These are phyloP conservation scores for Amanita brunnescens DNA, from an alignment of 768 basidiomycete species.

Conservation along the genomic window DNA sequence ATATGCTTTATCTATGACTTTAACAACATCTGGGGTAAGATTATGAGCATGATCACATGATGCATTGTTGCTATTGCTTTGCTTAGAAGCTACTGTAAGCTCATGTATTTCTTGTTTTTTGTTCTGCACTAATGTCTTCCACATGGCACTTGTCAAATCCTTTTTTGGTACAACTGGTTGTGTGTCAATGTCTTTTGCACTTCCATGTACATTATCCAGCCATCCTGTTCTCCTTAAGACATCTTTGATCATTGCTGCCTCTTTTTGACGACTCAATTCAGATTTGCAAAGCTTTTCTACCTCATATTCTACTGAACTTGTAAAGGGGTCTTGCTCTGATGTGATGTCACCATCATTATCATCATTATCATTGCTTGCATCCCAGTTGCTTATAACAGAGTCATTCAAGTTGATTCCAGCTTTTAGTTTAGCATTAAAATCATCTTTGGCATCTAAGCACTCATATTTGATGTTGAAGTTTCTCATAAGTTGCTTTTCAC, in stretches of 20 bases:
- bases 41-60: background rate
- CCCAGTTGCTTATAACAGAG: background rate
- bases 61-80: background rate
- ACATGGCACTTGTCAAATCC: background rate
- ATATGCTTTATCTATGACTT: conserved; percentile 18
- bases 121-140: background rate
- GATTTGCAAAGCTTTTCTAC: background rate
- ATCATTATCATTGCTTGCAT: conserved; percentile 5
- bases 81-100: background rate
- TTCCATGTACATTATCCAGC: background rate
- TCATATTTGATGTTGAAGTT: conserved; percentile 8
- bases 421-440: conserved; percentile 14
- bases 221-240: conserved; percentile 2
- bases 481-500: conserved; percentile 12
- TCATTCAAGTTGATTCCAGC: background rate
- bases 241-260: conserved; percentile 3
- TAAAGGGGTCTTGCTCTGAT: background rate
- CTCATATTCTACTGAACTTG: background rate
- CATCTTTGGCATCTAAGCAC: conserved; percentile 12
- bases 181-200: background rate
- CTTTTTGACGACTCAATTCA: conserved; percentile 1
- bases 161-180: background rate
- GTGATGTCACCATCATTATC: background rate
- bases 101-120: background rate
- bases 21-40: conserved; percentile 8